Percentiles rank a stretch among this genome's conserved stretches.
Conservation (phyloP, 441 rosid genomes). For the Gossypium schwendimanii region DNA sequence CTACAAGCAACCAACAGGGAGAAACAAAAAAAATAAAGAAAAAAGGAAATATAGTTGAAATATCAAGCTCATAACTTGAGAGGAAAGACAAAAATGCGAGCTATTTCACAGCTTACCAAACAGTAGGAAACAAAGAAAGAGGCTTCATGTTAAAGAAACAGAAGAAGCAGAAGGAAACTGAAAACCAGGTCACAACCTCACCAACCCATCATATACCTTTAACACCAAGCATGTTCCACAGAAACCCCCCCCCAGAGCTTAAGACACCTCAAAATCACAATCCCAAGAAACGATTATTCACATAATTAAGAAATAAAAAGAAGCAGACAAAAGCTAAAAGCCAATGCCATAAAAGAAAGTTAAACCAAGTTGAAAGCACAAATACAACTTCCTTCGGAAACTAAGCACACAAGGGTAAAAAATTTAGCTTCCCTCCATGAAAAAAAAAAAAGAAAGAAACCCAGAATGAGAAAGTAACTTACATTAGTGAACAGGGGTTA, state of each 20-base stretch:
- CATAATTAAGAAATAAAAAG: not conserved
- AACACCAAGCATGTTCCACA: slow-evolving; percentile 36
- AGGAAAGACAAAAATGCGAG: slow-evolving; percentile 41
- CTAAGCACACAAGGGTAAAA: not conserved
- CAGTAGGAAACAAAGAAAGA: slow-evolving; percentile 34
- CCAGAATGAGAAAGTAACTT: slow-evolving; percentile 16
- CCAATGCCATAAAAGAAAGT: slow-evolving; percentile 21
- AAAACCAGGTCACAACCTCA: slow-evolving; percentile 47
- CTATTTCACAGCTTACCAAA: slow-evolving; percentile 51
- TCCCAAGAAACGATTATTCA: not conserved
- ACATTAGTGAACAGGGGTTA: slow-evolving; percentile 20
- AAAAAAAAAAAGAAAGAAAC: not conserved
- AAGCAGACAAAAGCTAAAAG: slow-evolving; percentile 7
- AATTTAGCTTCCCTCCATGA: not conserved
- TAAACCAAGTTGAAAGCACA: slow-evolving; percentile 18
- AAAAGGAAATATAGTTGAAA: slow-evolving; percentile 22
- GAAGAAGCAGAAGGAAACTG: slow-evolving; percentile 20
- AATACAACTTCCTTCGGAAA: not conserved
- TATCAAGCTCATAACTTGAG: slow-evolving; percentile 27
- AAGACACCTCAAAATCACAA: slow-evolving; percentile 7
- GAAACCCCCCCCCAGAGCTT: slow-evolving; percentile 6
- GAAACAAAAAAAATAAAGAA: not conserved
- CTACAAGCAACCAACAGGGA: slow-evolving; percentile 10
- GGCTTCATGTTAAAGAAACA: slow-evolving; percentile 41
- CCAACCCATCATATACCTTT: slow-evolving; percentile 46